These are phyloP conservation scores for Lupinus albus DNA, from an alignment of 306 rosid species.

Conservation along the genomic window DNA sequence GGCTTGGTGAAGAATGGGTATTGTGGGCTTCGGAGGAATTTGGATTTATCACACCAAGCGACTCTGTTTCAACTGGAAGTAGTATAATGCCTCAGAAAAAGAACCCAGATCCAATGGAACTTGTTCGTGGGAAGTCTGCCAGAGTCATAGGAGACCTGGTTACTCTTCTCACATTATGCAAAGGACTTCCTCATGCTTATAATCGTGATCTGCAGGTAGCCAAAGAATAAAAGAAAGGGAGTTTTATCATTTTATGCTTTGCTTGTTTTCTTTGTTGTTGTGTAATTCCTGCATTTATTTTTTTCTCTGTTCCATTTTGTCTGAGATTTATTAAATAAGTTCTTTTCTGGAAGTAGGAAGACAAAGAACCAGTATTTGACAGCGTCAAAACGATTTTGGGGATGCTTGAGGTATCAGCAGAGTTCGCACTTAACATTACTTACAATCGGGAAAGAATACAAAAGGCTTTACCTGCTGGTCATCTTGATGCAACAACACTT, in stretches of 20 bases:
- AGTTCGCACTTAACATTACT: constrained; percentile 82
- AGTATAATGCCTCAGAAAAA: constrained; percentile 99
- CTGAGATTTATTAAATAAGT: constrained; percentile 13
- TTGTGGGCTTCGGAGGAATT: constrained; percentile 98
- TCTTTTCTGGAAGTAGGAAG: constrained; percentile 66
- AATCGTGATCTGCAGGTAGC: constrained; percentile 96
- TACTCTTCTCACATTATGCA: constrained; percentile 87
- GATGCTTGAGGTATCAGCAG: constrained; percentile 96
- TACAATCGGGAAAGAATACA: constrained; percentile 78
- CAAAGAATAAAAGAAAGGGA: constrained; percentile 17
- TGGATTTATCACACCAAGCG: constrained; percentile 91
- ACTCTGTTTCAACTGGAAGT: constrained; percentile 93
- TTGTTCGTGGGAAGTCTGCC: constrained; percentile 96
- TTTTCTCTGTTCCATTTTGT: constrained; percentile 9
- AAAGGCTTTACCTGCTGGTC: constrained; percentile 88
- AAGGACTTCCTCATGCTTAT: constrained; percentile 97
- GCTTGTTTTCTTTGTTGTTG: constrained; percentile 16
- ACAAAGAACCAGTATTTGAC: constrained; percentile 95
- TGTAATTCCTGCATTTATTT: constrained; percentile 6
- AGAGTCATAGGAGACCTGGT: constrained; percentile 88
- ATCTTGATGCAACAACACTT: constrained; percentile 98
- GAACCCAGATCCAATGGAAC: constrained; percentile 99
- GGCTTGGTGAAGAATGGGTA: constrained; percentile 99
- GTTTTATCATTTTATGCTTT: constrained; percentile 1
- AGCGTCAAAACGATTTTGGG: constrained; percentile 90